phyloP scores from a whole-genome alignment of 148 eudicot genomes.

The Nepenthes mirabilis region DNA sequence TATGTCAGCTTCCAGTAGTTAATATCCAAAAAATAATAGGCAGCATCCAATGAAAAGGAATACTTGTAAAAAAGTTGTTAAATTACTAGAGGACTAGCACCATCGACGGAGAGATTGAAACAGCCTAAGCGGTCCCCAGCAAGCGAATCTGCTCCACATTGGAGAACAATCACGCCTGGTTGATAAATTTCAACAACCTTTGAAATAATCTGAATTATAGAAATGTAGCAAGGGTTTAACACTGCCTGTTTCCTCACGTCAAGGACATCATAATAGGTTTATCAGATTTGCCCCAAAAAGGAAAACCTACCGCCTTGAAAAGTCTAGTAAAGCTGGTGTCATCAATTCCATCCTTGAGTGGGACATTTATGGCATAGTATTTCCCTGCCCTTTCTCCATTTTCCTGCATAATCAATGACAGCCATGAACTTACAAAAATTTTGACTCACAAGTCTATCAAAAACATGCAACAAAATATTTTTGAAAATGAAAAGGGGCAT shows the following conservation, averaged over 20 bases:
- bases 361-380: constrained; percentile 87
- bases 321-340: constrained; percentile 79
- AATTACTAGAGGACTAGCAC: constrained; percentile 55
- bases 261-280: background rate
- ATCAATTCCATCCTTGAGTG: constrained; percentile 97
- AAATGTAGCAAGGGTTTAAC: constrained; percentile 3
- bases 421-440: background rate
- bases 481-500: background rate
- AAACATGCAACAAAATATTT: background rate
- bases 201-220: constrained; percentile 52
- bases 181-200: constrained; percentile 88
- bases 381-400: constrained; percentile 93
- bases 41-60: constrained; percentile 5
- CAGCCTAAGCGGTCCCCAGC: constrained; percentile 98
- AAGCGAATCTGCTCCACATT: constrained; percentile 99
- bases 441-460: background rate
- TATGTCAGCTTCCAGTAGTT: background rate
- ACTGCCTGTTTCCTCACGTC: background rate
- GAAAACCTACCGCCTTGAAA: constrained; percentile 65
- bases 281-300: background rate
- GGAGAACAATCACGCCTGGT: constrained; percentile 92
- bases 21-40: constrained; percentile 13
- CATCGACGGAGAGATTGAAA: constrained; percentile 98
- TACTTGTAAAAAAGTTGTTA: constrained; percentile 8
- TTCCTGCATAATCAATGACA: constrained; percentile 42